Conservation (phyloP, 345 rosid species). For the Populus pruinosa region DNA sequence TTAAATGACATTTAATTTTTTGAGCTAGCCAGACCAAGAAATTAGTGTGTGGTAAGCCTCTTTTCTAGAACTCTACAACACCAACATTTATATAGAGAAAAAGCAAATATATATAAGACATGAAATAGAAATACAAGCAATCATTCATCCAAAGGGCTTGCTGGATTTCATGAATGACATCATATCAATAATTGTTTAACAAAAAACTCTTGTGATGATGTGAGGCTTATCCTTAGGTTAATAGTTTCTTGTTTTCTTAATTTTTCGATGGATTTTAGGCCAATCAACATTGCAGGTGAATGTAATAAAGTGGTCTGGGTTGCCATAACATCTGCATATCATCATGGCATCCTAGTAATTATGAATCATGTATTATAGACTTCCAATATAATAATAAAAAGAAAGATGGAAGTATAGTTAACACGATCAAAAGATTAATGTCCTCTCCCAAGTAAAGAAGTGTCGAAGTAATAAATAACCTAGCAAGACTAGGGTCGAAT, state of each 20-base stretch:
- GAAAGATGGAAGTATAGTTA: not conserved
- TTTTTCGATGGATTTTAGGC: not conserved
- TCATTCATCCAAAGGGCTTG: not conserved
- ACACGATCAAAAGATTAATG: too few species aligned
- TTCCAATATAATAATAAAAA: not conserved
- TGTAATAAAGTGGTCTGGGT: not conserved
- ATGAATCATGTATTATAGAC: not conserved
- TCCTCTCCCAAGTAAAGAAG: too few species aligned
- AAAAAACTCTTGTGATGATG: not conserved
- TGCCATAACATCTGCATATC: not conserved
- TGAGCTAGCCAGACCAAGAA: not conserved
- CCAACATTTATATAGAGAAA: not conserved
- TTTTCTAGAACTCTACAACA: not conserved
- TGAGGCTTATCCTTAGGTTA: not conserved
- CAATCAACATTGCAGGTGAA: not conserved
- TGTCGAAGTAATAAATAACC: too few species aligned
- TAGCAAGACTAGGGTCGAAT: too few species aligned
- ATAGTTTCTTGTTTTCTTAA: not conserved
- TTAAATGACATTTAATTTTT: accelerated
- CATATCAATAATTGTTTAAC: not conserved
- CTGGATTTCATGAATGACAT: not conserved
- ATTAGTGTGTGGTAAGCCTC: not conserved
- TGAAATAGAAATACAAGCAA: not conserved
- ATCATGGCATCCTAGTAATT: not conserved
- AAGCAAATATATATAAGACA: not conserved